Base-by-base conservation (phyloP, 2,329 filamentous ascomycete species). In the Ophiostoma novo-ulmi region DNA sequence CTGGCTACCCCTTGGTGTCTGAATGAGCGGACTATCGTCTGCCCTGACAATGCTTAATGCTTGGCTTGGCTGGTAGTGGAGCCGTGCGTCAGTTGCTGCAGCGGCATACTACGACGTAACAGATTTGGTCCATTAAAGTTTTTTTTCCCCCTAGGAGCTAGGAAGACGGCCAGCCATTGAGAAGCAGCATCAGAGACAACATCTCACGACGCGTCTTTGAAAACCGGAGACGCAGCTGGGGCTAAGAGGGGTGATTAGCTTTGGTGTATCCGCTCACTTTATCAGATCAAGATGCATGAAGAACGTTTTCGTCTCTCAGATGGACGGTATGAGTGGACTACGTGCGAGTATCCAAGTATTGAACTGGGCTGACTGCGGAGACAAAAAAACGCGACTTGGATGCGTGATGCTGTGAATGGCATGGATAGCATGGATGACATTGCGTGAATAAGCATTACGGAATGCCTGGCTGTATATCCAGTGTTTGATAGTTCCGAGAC, bases 271-370 rank as follows among this genome's bases (percentile, higher is more conserved):
- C 31, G 44, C 61, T 52, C 67, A 14, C 22, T 63, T 72, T 72
- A 72, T 72, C 71, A 72, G 71, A 72, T 72, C 67, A 64, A 70
- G 35, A 39, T 72, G 67, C 69, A 69, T 52, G 41, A n/a, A 31
- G 61, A 31, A 31, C 3, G 31, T 31, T 31, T 31, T 31, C 31
- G 31, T 31, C 31, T 31, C 3, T 31, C 31, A 31, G 1, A 31
- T 31, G 31, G 31, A 31, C 31, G 31, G 31, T 10, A 44, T 14
- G 41, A 20, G 44, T 48, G 17, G 17, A 14, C 41, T 44, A 20
- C 1, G 11, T 10, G 10, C 38, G 11, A 39, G 38, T 39, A 31
- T 39, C 38, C 10, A 39, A 39, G 52, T 22, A 26, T 22, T 26
- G 17, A 26, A 26, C 52, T 31, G 52, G 52, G 52, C 48, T 55